Conservation (phyloP, 202 grass and related monocot genomes). For the Schoenoplectus triqueter region DNA sequence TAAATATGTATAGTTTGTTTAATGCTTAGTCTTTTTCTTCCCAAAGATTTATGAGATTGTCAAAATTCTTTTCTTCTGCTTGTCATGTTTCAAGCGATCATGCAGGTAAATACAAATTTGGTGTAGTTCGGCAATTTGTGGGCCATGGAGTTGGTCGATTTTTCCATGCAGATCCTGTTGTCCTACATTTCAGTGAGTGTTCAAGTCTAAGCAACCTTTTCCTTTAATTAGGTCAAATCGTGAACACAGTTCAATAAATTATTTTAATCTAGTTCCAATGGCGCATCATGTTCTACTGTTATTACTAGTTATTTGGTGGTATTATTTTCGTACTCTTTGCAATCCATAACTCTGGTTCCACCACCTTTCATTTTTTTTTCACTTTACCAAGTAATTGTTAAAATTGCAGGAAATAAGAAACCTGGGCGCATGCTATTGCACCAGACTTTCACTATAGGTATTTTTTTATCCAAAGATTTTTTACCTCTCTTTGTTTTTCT, state of each 20-base stretch:
- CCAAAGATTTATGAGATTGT: conserved; percentile 28
- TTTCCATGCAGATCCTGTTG: conserved; percentile 84
- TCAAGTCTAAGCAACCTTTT: not conserved
- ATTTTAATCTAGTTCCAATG: not conserved
- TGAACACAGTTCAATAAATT: not conserved
- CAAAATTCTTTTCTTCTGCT: conserved; percentile 7
- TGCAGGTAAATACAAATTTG: conserved; percentile 81
- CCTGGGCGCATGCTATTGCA: conserved; percentile 67
- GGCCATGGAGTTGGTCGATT: conserved; percentile 91
- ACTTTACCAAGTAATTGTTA: conserved; percentile 30
- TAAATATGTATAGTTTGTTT: conserved; percentile 22
- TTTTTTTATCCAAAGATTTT: conserved; percentile 9
- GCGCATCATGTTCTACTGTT: conserved; percentile 28
- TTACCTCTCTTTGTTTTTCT: not conserved
- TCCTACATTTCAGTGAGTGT: conserved; percentile 87
- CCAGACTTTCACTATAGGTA: conserved; percentile 99
- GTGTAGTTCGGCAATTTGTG: conserved; percentile 83
- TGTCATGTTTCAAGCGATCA: conserved; percentile 52
- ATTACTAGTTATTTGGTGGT: not conserved
- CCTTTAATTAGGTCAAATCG: not conserved
- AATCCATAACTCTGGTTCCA: not conserved
- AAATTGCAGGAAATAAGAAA: conserved; percentile 88
- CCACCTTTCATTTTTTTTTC: not conserved
- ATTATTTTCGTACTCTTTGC: not conserved
- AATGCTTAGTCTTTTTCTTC: not conserved